Conservation (phyloP, 2,329 filamentous ascomycete genomes). For the Arthrocladium fulminans region DNA sequence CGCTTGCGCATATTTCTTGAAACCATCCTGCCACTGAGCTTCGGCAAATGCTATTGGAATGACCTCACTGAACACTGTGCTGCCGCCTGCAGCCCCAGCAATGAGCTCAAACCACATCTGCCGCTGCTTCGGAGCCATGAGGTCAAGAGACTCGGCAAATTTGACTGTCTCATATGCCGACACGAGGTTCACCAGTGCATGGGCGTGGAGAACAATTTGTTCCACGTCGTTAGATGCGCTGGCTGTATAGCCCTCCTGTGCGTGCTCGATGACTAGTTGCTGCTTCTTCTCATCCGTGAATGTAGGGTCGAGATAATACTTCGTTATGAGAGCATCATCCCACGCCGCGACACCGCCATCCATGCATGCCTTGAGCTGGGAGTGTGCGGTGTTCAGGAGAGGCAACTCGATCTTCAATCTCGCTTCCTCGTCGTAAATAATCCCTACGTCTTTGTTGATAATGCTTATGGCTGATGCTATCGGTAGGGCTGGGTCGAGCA, state of each 20-base stretch:
- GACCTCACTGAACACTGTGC: slow-evolving; percentile 21
- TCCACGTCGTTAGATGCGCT: slow-evolving; percentile 10
- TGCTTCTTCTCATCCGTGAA: slow-evolving; percentile 8
- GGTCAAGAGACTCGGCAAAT: slow-evolving; percentile 20
- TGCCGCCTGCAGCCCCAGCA: slow-evolving; percentile 21
- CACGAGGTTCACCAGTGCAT: slow-evolving; percentile 18
- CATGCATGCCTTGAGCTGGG: slow-evolving; percentile 18
- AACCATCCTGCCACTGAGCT: slow-evolving; percentile 14
- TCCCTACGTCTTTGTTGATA: slow-evolving; percentile 48
- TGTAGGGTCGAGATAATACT: slow-evolving; percentile 20
- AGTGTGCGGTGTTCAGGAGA: slow-evolving; percentile 18
- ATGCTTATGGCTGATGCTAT: slow-evolving; percentile 52
- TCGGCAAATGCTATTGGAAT: slow-evolving; percentile 18
- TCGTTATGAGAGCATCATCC: slow-evolving; percentile 21
- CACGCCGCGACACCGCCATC: slow-evolving; percentile 16
- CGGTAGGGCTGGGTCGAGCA: slow-evolving; percentile 46
- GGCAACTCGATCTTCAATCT: slow-evolving; percentile 18
- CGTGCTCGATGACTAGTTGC: slow-evolving; percentile 15
- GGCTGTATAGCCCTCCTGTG: slow-evolving; percentile 10
- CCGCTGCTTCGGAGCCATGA: slow-evolving; percentile 17
- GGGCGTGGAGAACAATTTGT: slow-evolving; percentile 15
- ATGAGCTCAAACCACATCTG: slow-evolving; percentile 22
- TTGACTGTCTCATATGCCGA: slow-evolving; percentile 20
- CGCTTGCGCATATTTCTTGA: slow-evolving; percentile 17
- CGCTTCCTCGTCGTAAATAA: slow-evolving; percentile 21